phyloP scores from a whole-genome alignment of 2,329 filamentous ascomycete genomes.

The Scopulariopsis brevicaulis region DNA sequence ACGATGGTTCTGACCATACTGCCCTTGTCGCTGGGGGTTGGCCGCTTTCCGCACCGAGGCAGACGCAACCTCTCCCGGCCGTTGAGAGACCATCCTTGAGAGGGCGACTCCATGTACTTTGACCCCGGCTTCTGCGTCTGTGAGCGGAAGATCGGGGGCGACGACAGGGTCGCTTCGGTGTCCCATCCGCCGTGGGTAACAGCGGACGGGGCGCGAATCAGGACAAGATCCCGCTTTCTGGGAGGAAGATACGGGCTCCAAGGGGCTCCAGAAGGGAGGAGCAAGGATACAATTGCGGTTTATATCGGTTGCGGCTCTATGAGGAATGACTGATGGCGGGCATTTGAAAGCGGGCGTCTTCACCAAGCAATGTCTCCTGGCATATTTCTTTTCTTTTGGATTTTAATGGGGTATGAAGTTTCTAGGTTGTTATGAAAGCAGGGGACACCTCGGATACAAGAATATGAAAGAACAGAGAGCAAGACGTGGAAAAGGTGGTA shows the following conservation, averaged over 20 bases:
- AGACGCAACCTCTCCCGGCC: slow-evolving; percentile 6
- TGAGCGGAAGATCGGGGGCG: slow-evolving; percentile 39
- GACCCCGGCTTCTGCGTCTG: slow-evolving; percentile 56
- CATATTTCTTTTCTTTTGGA: no score
- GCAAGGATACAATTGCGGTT: no score
- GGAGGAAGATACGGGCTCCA: slow-evolving; percentile 48
- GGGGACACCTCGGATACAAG: neutral
- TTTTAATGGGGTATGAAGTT: no score
- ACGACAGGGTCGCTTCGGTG: slow-evolving; percentile 54
- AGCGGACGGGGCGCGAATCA: slow-evolving; percentile 34
- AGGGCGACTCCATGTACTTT: slow-evolving; percentile 45
- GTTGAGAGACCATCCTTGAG: neutral
- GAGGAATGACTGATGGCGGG: neutral
- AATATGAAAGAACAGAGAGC: neutral
- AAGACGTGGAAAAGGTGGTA: slow-evolving; percentile 1
- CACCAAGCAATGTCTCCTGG: no score
- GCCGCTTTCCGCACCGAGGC: slow-evolving; percentile 26
- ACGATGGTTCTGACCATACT: slow-evolving; percentile 25
- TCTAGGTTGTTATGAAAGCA: neutral
- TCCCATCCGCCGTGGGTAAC: slow-evolving; percentile 58
- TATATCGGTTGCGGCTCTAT: neutral
- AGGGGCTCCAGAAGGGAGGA: no score
- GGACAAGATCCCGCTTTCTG: slow-evolving; percentile 43
- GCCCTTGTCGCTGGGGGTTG: slow-evolving; percentile 44
- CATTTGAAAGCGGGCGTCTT: no score